A percentile compares a stretch with the other conserved stretches of the same genome.
Evolutionary conservation across 108 stramenopile species (phyloP).

Genomic region (Nitzschia inconspicua): DNA sequence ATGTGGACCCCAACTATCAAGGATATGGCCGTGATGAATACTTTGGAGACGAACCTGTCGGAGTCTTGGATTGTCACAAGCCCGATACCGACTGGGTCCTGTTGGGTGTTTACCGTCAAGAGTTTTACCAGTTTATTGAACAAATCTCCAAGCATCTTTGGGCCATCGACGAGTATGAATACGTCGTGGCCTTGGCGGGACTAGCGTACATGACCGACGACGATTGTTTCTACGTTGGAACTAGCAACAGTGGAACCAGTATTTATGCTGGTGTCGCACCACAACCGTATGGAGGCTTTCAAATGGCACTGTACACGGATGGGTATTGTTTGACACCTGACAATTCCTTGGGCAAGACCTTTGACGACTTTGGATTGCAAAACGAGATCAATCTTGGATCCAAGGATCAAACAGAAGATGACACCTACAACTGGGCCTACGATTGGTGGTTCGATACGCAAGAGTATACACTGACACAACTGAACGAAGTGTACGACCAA

Average conservation of each 20-base stretch:
- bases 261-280: conserved; percentile 71
- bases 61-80: conserved; percentile 71
- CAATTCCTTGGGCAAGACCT: conserved; percentile 44
- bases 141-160: conserved; percentile 90
- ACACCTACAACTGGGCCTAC: conserved; percentile 31
- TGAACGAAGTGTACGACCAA: conserved; percentile 74
- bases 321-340: conserved; percentile 48
- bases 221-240: conserved; percentile 63
- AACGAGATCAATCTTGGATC: conserved; percentile 39
- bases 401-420: conserved; percentile 43
- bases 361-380: conserved; percentile 58
- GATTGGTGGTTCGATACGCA: conserved; percentile 65
- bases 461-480: conserved; percentile 71
- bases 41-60: conserved; percentile 53
- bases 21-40: conserved; percentile 72
- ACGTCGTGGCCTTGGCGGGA: conserved; percentile 77
- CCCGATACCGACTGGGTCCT: conserved; percentile 74
- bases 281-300: conserved; percentile 46
- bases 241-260: conserved; percentile 40
- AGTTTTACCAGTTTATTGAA: conserved; percentile 87
- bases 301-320: conserved; percentile 79
- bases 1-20: conserved; percentile 80
- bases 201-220: conserved; percentile 81
- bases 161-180: conserved; percentile 86
- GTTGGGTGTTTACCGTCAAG: conserved; percentile 84